Evolutionary conservation across 352 stramenopile species (phyloP).

Genomic region (Blastocystis sp.): DNA sequence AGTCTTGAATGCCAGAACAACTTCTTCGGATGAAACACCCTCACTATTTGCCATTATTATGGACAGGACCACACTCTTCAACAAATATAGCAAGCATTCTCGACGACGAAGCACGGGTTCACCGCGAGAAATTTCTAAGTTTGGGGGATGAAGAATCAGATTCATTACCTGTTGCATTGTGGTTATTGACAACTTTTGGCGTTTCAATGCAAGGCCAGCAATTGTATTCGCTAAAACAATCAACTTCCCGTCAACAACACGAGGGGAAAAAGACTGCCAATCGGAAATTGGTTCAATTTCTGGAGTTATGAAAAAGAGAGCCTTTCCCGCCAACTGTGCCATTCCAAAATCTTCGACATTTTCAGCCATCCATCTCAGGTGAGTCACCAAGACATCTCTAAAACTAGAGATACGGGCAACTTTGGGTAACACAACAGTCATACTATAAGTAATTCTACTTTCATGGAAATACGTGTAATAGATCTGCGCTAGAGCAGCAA

Average conservation of each 20-base stretch:
- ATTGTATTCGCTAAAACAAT: too few species aligned
- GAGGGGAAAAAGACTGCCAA: too few species aligned
- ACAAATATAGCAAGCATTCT: too few species aligned
- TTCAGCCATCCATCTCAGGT: not conserved
- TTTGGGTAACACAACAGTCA: not conserved
- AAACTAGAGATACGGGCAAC: not conserved
- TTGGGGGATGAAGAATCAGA: too few species aligned
- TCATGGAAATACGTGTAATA: not conserved
- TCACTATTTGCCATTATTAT: not conserved
- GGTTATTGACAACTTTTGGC: too few species aligned
- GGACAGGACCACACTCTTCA: too few species aligned
- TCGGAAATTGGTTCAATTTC: not conserved
- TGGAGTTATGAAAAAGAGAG: not conserved
- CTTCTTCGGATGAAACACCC: not conserved
- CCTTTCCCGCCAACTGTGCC: not conserved
- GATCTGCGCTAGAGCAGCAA: not conserved
- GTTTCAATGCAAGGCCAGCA: too few species aligned
- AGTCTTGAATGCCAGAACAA: not conserved
- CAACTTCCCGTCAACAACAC: too few species aligned
- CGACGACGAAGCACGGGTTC: too few species aligned
- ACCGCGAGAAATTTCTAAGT: too few species aligned
- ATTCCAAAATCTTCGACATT: not conserved
- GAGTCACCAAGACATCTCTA: not conserved
- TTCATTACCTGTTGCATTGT: too few species aligned
- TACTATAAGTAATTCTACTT: not conserved